Conservation (phyloP, 2,329 filamentous ascomycete species). For the Coniochaeta prunicola region DNA sequence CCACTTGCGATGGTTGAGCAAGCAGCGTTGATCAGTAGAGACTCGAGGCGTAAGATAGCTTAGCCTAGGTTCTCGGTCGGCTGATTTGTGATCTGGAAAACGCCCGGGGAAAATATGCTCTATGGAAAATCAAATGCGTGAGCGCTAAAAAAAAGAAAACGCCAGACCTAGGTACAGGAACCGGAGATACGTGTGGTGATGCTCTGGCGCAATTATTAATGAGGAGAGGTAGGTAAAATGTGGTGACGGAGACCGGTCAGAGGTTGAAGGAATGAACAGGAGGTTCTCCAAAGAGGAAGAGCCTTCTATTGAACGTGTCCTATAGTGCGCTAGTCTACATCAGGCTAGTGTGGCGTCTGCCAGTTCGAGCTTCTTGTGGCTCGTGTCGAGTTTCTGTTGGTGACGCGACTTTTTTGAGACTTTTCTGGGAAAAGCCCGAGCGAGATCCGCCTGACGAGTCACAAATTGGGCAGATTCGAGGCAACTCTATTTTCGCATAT, state of each 20-base stretch:
- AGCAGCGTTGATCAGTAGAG: background rate
- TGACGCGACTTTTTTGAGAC: background rate
- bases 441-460: background rate
- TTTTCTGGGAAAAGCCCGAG: background rate
- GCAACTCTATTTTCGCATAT: no score
- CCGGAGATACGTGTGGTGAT: background rate
- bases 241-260: background rate
- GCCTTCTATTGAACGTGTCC: constrained; percentile 2
- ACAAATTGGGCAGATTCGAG: background rate
- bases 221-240: background rate
- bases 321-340: background rate
- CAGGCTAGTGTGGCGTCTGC: background rate
- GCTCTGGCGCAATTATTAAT: background rate
- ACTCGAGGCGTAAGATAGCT: background rate
- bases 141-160: background rate
- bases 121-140: background rate
- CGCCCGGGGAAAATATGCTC: background rate
- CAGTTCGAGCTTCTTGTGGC: background rate
- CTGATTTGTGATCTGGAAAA: background rate
- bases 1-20: background rate
- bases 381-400: background rate
- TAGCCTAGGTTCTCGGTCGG: background rate
- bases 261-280: constrained; percentile 2
- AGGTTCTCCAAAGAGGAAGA: constrained; percentile 3
- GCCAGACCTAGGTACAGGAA: background rate